Conservation (phyloP, 2,329 filamentous ascomycete genomes). For the Trichoderma afroharzianum region DNA sequence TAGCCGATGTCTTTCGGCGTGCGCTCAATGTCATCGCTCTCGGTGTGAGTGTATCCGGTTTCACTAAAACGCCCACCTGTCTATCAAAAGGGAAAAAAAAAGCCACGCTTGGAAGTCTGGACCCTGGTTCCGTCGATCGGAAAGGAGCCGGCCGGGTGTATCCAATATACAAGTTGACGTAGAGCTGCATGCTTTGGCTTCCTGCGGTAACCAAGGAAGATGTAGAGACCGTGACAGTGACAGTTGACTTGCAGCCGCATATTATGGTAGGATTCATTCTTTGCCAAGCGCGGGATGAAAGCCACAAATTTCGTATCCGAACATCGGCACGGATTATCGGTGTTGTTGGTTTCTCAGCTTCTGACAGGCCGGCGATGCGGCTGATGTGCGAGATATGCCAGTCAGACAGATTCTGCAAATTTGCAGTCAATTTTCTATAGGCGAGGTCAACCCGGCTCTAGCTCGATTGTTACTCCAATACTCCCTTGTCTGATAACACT, state of each 20-base stretch:
- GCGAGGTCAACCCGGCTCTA: not conserved
- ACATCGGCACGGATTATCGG: not conserved
- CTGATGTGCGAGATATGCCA: not conserved
- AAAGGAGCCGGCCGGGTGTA: not conserved
- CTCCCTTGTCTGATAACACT: not conserved
- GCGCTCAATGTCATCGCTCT: not conserved
- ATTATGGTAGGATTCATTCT: not conserved
- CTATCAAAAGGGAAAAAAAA: not conserved
- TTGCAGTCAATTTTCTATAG: not conserved
- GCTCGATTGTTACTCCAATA: not conserved
- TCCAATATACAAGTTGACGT: not conserved
- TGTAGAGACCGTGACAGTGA: not conserved
- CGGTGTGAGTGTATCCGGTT: slow-evolving; percentile 2
- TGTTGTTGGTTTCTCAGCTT: not conserved
- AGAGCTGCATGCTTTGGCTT: not conserved
- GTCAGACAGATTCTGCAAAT: not conserved
- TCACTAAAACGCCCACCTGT: not conserved
- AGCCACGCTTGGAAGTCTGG: not conserved
- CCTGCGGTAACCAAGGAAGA: not conserved
- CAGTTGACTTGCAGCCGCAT: not conserved
- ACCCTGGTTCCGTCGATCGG: not conserved
- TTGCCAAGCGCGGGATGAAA: not conserved
- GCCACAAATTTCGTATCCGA: not conserved
- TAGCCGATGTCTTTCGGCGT: not conserved
- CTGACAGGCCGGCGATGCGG: not conserved